Base-by-base conservation (phyloP, 2,329 filamentous ascomycete genomes). In the Macrophomina tecta region DNA sequence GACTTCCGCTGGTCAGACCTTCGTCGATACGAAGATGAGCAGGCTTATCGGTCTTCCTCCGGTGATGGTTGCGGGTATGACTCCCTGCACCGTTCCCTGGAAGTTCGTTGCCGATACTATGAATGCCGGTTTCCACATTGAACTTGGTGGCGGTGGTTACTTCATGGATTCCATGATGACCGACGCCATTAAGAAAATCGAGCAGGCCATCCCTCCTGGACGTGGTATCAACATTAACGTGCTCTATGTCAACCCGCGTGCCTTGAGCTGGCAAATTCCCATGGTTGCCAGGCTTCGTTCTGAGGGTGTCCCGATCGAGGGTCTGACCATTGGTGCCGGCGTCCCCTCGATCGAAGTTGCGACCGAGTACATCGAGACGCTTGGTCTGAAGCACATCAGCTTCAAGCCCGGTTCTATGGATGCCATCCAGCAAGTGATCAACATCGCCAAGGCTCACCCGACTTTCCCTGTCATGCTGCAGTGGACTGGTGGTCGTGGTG, bases 1-100 rank as follows among this genome's bases (percentile, higher is more conserved):
- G 81, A 97, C 92, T 14, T 94, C 94, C 11, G 89, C 88, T 67
- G 95, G 95, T 23, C 87, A 94, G 76, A 97, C 92, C 2, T 97
- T 91, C 72, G 92, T 99, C 55, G 94, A 98, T 78, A 99, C 95
- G 69, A 97, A 97, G 74, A 79, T 83, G 76, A 82, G 79, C 70
- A 75, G 80, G 52, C 74, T 82, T 32, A 75, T 83, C n/a, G 81
- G 81, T 30, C 72, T 82, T 14, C 82, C 81, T 12, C 82, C 81
- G 0, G 74, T 83, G 68, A 80, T 83, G 76, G 79, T 83, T 7
- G 81, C 82, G 58, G 82, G 82, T 70, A 83, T 83, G 82, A 83
- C 82, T 4, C 82, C 82, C 34, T 80, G 76, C 64, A 83, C 82
- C 2, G 78, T 81, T 5, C 79, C 80, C 40, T 81, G 78, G 72